Percentiles rank a stretch among this genome's conserved stretches.
These are phyloP conservation scores for Scedosporium dehoogii DNA, from an alignment of 2,329 filamentous ascomycete genomes.

Conservation along the genomic window DNA sequence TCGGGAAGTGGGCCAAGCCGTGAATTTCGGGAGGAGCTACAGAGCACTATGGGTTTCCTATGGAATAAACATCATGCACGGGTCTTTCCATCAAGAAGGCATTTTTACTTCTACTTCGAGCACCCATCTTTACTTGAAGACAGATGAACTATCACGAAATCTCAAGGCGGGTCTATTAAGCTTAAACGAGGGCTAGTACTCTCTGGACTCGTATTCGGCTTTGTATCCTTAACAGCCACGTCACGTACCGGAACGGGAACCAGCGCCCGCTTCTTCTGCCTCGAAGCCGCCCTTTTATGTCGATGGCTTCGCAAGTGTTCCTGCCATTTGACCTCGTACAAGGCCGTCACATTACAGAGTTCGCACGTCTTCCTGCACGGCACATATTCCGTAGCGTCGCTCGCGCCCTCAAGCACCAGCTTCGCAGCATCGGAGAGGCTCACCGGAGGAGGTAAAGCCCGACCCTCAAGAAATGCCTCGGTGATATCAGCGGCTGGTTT, in stretches of 20 bases:
- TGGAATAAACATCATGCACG: not conserved
- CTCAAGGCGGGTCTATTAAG: conserved; percentile 1
- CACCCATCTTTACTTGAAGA: not conserved
- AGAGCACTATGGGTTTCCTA: no score
- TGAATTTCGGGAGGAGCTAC: conserved; percentile 35
- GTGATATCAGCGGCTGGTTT: conserved; percentile 54
- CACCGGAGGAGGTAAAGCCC: conserved; percentile 40
- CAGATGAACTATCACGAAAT: not conserved
- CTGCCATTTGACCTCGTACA: conserved; percentile 42
- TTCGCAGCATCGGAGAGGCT: conserved; percentile 37
- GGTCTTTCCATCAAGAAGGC: no score
- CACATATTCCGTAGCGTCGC: conserved; percentile 40
- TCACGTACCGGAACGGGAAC: conserved; percentile 16
- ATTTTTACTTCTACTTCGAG: not conserved
- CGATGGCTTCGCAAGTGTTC: conserved; percentile 26
- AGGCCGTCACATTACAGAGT: conserved; percentile 54
- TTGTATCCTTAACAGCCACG: conserved; percentile 8
- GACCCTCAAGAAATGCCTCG: conserved; percentile 49
- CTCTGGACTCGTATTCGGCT: conserved; percentile 4
- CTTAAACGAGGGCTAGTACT: not conserved
- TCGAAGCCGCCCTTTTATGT: conserved; percentile 23
- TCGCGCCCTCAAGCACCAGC: conserved; percentile 43
- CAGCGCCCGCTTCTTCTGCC: conserved; percentile 26
- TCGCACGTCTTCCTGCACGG: conserved; percentile 57
- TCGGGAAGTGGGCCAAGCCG: conserved; percentile 75